phyloP scores from a whole-genome alignment of 148 eudicot species.

The Spergularia marina region DNA sequence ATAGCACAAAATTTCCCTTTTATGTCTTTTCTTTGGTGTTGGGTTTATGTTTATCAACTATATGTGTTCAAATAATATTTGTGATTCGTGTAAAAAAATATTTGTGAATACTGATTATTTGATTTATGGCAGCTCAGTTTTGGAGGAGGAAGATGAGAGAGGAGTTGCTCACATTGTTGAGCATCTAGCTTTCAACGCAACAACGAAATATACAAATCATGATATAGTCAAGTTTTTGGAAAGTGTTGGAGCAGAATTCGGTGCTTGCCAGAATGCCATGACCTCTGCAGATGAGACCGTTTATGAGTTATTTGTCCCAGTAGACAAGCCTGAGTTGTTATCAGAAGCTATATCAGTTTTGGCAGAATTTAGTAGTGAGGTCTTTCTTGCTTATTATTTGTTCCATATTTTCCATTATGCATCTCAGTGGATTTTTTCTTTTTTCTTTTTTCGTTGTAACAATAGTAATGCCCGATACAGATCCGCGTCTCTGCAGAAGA shows the following conservation, averaged over 20 bases:
- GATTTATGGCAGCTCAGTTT: conserved; percentile 79
- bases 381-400: conserved; percentile 13
- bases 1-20: neutral
- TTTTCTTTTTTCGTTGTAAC: neutral
- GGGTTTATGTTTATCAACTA: conserved; percentile 1
- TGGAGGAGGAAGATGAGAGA: conserved; percentile 89
- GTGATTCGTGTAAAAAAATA: neutral
- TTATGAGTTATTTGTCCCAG: conserved; percentile 88
- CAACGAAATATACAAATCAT: conserved; percentile 73
- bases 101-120: conserved; percentile 27
- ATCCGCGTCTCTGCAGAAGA: conserved; percentile 76
- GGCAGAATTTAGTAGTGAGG: conserved; percentile 90
- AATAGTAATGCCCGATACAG: conserved; percentile 32
- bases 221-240: conserved; percentile 76
- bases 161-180: conserved; percentile 94
- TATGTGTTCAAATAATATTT: neutral
- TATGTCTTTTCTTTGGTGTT: neutral
- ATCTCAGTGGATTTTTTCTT: neutral
- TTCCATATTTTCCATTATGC: neutral
- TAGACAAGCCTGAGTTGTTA: conserved; percentile 80
- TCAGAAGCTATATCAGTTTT: conserved; percentile 77
- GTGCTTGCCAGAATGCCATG: conserved; percentile 89
- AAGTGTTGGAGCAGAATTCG: conserved; percentile 82
- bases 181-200: conserved; percentile 94
- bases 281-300: conserved; percentile 86